Evolutionary conservation across 1,284 basidiomycete genomes (phyloP).

Genomic region (Fereydounia khargensis): DNA sequence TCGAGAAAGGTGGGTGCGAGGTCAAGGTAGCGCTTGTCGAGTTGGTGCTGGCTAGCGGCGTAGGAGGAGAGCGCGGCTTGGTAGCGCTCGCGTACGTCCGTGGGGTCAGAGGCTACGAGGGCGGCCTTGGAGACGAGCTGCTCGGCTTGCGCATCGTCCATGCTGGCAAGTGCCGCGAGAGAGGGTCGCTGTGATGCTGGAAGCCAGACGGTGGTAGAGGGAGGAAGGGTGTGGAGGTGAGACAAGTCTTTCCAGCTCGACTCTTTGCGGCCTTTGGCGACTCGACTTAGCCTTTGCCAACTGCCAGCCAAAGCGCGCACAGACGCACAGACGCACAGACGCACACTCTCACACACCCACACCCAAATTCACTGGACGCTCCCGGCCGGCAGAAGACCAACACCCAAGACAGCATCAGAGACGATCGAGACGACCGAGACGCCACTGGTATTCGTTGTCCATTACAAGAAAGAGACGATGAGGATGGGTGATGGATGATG

Average conservation of each 20-base stretch:
- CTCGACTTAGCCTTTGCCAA: too few relatives aligned
- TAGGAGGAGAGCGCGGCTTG: too few relatives aligned
- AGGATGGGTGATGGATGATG: not conserved
- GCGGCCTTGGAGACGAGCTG: slow-evolving; percentile 7
- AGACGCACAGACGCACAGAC: not conserved
- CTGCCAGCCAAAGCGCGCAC: slow-evolving; percentile 3
- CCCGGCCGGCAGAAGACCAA: too few relatives aligned
- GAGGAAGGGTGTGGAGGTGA: slow-evolving; percentile 6
- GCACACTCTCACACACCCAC: too few relatives aligned
- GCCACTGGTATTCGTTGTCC: not conserved
- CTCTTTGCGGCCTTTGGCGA: too few relatives aligned
- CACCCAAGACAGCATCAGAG: too few relatives aligned
- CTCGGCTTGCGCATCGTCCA: slow-evolving; percentile 27
- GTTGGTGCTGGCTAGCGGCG: slow-evolving; percentile 2
- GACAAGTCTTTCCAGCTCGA: too few relatives aligned
- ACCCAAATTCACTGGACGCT: too few relatives aligned
- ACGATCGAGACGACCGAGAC: too few relatives aligned
- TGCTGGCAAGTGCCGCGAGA: not conserved
- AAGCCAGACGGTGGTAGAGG: not conserved
- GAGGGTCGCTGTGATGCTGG: not conserved
- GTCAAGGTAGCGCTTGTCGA: slow-evolving; percentile 5
- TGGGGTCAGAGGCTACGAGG: too few relatives aligned
- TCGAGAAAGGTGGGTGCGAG: slow-evolving; percentile 13
- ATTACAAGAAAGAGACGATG: not conserved
- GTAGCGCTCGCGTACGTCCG: too few relatives aligned